Conservation (phyloP, 805 yeast species). For the Millerozyma acaciae region DNA sequence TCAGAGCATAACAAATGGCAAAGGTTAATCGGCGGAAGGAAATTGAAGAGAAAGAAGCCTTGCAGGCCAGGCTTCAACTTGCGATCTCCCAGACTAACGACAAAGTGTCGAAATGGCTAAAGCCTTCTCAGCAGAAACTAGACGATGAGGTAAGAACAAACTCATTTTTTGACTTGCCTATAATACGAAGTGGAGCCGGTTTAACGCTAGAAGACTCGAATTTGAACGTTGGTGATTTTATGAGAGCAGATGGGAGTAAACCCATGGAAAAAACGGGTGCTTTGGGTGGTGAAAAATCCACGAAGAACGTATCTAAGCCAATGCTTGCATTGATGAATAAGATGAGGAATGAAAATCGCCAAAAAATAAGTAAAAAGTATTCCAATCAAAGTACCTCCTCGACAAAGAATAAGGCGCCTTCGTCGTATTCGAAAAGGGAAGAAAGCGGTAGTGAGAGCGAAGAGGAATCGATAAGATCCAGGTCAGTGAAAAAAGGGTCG, state of each 20-base stretch:
- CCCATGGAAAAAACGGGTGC: conserved; percentile 1
- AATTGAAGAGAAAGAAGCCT: conserved; percentile 42
- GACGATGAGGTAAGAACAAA: conserved; percentile 7
- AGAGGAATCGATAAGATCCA: conserved; percentile 2
- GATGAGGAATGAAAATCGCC: conserved; percentile 25
- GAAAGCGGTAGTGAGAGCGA: conserved; percentile 3
- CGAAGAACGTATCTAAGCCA: conserved; percentile 24
- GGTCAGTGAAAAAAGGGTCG: conserved; percentile 17
- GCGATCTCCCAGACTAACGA: conserved; percentile 35
- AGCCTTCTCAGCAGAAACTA: conserved; percentile 4
- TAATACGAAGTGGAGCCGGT: conserved; percentile 30
- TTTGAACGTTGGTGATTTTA: conserved; percentile 26
- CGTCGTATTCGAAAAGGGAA: background rate
- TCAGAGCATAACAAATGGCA: conserved; percentile 3
- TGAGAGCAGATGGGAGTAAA: conserved; percentile 8
- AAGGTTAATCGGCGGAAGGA: conserved; percentile 32
- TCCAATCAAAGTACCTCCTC: background rate
- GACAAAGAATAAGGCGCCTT: background rate
- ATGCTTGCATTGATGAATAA: conserved; percentile 37
- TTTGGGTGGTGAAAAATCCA: background rate
- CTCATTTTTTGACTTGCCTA: conserved; percentile 31
- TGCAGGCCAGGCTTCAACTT: conserved; percentile 45
- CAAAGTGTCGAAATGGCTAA: conserved; percentile 39
- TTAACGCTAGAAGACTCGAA: conserved; percentile 13
- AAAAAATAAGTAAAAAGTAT: conserved; percentile 13